These are phyloP conservation scores for Trypethelium eluteriae DNA, from an alignment of 495 filamentous ascomycete genomes.

Conservation along the genomic window DNA sequence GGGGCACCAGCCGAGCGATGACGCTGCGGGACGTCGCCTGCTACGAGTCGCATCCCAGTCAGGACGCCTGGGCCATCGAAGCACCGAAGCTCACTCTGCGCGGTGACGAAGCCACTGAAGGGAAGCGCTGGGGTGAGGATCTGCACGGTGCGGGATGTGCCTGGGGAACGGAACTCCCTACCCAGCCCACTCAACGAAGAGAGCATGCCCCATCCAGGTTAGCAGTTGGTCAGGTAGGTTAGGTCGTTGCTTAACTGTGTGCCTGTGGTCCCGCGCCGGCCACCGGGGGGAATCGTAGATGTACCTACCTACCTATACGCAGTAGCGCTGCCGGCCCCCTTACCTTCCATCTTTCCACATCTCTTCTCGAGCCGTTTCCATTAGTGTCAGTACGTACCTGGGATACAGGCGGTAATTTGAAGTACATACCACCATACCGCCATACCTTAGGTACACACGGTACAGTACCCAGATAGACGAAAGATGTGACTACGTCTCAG, in stretches of 20 bases:
- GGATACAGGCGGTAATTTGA: too few species aligned
- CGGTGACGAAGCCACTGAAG: neutral
- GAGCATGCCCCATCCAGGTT: too few species aligned
- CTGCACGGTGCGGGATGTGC: constrained; percentile 2
- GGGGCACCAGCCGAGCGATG: constrained; percentile 9
- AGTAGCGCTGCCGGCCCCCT: neutral
- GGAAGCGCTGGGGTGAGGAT: constrained; percentile 3
- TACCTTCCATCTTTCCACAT: neutral
- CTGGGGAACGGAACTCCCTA: neutral
- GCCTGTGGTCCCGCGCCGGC: too few species aligned
- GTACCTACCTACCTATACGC: too few species aligned
- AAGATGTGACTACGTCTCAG: neutral
- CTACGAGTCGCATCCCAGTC: neutral
- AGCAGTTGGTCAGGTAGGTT: neutral
- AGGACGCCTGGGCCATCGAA: neutral
- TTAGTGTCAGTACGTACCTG: too few species aligned
- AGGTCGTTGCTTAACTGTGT: neutral
- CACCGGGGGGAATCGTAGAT: too few species aligned
- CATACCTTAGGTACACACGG: too few species aligned
- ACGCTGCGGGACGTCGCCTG: neutral
- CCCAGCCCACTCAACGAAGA: too few species aligned
- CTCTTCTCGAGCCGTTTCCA: neutral
- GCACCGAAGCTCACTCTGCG: neutral
- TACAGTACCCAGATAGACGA: too few species aligned
- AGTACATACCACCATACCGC: too few species aligned